phyloP scores from a whole-genome alignment of 768 basidiomycete species.

The Mycena rosella region DNA sequence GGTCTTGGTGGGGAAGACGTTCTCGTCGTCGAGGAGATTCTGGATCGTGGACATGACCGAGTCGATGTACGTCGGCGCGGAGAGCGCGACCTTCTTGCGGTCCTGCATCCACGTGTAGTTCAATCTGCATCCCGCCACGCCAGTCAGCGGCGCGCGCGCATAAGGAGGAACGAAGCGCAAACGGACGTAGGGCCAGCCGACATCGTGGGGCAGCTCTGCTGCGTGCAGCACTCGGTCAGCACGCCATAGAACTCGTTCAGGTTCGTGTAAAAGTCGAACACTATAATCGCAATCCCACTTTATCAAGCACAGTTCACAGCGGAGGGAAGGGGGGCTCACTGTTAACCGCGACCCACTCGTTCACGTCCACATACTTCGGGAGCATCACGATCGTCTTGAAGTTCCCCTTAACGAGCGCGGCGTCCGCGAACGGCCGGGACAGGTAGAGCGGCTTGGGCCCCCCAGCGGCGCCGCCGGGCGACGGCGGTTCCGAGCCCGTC shows the following conservation, averaged over 20 bases:
- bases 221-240: constrained; percentile 92
- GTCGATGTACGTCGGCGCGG: constrained; percentile 97
- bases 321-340: constrained; percentile 66
- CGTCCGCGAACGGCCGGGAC: constrained; percentile 94
- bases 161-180: too few relatives aligned
- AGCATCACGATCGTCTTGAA: constrained; percentile 98
- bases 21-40: constrained; percentile 94
- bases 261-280: constrained; percentile 98
- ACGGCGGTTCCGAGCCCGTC: constrained; percentile 54
- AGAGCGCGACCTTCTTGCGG: constrained; percentile 87
- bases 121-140: constrained; percentile 77
- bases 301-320: background rate
- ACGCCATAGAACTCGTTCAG: constrained; percentile 97
- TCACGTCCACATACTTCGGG: constrained; percentile 95
- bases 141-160: too few relatives aligned
- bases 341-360: constrained; percentile 98
- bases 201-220: constrained; percentile 93
- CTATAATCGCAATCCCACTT: constrained; percentile 54
- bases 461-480: constrained; percentile 47
- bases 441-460: constrained; percentile 82
- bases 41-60: constrained; percentile 98
- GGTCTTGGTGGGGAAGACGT: constrained; percentile 95
- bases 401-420: constrained; percentile 96
- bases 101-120: constrained; percentile 96
- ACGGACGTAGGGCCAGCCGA: constrained; percentile 87